Percentiles rank a stretch among this genome's conserved stretches.
phyloP scores from a whole-genome alignment of 179 eudicot species.

The Pouteria campechiana region DNA sequence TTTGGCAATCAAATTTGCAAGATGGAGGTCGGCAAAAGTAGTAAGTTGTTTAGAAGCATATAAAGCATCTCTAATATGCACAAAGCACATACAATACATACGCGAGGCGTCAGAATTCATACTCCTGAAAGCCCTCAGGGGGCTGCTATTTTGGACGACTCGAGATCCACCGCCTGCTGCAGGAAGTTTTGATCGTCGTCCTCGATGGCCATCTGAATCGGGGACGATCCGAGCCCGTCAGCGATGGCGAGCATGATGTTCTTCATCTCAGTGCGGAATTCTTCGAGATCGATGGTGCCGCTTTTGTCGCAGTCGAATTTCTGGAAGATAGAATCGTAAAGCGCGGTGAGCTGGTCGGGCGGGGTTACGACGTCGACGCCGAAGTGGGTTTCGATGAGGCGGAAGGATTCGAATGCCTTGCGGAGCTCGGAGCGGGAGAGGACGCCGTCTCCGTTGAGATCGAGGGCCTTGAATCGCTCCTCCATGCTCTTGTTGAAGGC shows the following conservation, averaged over 20 bases:
- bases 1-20: no score
- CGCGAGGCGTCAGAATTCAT: no score
- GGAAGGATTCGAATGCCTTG: slow-evolving; percentile 47
- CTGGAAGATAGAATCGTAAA: slow-evolving; percentile 69
- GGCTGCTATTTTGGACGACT: slow-evolving; percentile 43
- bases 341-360: slow-evolving; percentile 38
- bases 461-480: slow-evolving; percentile 32
- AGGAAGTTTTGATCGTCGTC: slow-evolving; percentile 36
- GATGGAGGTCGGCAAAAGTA: no score
- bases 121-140: no score
- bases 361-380: slow-evolving; percentile 40
- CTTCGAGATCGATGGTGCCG: slow-evolving; percentile 39
- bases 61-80: no score
- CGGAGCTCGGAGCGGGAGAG: slow-evolving; percentile 60
- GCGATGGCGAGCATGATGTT: slow-evolving; percentile 69
- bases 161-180: slow-evolving; percentile 61
- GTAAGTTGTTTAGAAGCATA: no score
- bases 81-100: no score
- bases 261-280: slow-evolving; percentile 51
- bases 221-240: slow-evolving; percentile 53
- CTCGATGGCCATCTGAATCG: slow-evolving; percentile 67
- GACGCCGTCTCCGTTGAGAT: slow-evolving; percentile 44
- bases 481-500: slow-evolving; percentile 41
- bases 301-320: slow-evolving; percentile 39
- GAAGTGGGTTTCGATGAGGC: slow-evolving; percentile 51